These are phyloP conservation scores for Blastomyces emzantsi DNA, from an alignment of 2,329 filamentous ascomycete genomes.

Conservation along the genomic window DNA sequence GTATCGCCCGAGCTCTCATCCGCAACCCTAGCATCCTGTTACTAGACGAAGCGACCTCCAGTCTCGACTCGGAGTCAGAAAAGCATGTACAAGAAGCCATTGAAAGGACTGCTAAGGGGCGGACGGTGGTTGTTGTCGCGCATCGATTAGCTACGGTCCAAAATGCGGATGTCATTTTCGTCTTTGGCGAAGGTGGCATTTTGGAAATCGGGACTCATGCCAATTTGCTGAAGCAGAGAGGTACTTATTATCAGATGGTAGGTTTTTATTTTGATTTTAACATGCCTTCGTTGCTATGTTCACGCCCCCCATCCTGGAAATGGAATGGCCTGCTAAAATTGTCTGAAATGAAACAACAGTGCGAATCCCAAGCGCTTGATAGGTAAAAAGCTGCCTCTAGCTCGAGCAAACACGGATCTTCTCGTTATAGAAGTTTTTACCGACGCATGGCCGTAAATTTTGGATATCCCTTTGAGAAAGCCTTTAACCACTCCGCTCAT, in stretches of 20 bases:
- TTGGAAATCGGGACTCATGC: conserved; percentile 52
- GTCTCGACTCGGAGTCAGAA: conserved; percentile 58
- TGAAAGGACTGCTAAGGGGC: conserved; percentile 52
- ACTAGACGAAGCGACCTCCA: conserved; percentile 52
- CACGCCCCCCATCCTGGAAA: neutral
- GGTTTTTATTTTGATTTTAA: conserved; percentile 27
- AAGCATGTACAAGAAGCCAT: conserved; percentile 60
- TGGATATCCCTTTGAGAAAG: too few species aligned
- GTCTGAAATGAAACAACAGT: conserved; percentile 1
- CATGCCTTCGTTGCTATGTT: neutral
- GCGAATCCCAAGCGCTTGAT: conserved; percentile 13
- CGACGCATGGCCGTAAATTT: too few species aligned
- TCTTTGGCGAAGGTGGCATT: conserved; percentile 57
- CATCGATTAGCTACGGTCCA: conserved; percentile 69
- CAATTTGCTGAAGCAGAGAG: conserved; percentile 45
- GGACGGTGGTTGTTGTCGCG: conserved; percentile 65
- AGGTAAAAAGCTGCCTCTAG: neutral
- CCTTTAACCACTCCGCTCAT: too few species aligned
- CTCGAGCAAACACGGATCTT: too few species aligned
- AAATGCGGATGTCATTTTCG: conserved; percentile 71
- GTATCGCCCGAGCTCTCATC: conserved; percentile 48
- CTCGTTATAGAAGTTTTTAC: too few species aligned
- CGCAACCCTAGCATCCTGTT: conserved; percentile 46
- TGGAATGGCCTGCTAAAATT: neutral
- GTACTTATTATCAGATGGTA: conserved; percentile 48